Conservation (phyloP, 139 green algal species). For the Closterium sp. region DNA sequence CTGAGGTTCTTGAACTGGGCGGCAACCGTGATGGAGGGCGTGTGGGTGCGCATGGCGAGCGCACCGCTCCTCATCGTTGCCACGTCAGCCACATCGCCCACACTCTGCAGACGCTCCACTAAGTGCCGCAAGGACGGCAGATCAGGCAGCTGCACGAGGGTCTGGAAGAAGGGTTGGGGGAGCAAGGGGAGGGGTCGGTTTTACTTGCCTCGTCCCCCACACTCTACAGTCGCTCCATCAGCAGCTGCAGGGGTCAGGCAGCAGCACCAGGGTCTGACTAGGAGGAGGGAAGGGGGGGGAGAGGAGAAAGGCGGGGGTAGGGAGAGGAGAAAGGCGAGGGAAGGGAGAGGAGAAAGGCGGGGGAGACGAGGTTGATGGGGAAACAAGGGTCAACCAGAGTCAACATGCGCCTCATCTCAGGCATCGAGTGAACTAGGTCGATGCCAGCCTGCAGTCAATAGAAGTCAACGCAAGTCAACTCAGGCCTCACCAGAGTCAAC, state of each 20-base stretch:
- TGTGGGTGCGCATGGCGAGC: slow-evolving; percentile 29
- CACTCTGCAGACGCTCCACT: slow-evolving; percentile 42
- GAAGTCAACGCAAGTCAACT: too few species aligned
- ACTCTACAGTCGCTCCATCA: background rate
- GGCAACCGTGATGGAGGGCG: slow-evolving; percentile 43
- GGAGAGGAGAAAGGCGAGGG: background rate
- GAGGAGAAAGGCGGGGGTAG: background rate
- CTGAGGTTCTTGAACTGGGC: slow-evolving; percentile 29
- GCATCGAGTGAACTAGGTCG: too few species aligned
- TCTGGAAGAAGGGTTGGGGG: background rate
- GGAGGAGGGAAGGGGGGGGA: background rate
- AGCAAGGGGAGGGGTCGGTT: background rate
- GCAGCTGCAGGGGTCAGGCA: background rate
- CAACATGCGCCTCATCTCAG: too few species aligned
- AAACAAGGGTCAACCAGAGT: too few species aligned
- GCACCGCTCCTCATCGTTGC: slow-evolving; percentile 15
- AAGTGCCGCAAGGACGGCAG: slow-evolving; percentile 27
- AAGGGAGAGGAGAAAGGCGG: too few species aligned
- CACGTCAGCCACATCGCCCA: slow-evolving; percentile 48
- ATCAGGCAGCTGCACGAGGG: slow-evolving; percentile 36
- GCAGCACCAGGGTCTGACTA: background rate
- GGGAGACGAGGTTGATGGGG: too few species aligned
- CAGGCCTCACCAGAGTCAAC: too few species aligned
- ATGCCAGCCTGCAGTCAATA: too few species aligned
- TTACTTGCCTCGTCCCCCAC: background rate